Evolutionary conservation across 73 alveolate species (phyloP).

Genomic region (Paraurostyla sp.): DNA sequence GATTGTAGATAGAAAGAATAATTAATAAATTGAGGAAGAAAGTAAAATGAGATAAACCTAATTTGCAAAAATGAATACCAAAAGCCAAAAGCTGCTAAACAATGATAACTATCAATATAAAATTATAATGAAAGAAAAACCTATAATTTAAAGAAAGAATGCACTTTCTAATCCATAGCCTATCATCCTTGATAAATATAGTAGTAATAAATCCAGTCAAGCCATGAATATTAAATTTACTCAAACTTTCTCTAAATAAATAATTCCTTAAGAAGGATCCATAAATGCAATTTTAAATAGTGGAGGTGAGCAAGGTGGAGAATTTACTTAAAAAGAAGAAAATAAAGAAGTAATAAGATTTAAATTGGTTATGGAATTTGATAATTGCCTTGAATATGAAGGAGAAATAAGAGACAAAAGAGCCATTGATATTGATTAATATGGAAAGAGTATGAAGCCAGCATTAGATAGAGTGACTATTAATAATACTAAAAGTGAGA

Average conservation of each 20-base stretch:
- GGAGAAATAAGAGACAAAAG: constrained; percentile 17
- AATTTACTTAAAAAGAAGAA: background rate
- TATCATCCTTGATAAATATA: too few species aligned
- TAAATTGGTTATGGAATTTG: background rate
- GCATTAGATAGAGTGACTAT: background rate
- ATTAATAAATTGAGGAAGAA: background rate
- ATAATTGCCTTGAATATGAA: background rate
- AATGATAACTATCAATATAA: background rate
- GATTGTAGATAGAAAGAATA: background rate
- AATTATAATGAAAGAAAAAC: background rate
- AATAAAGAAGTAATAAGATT: background rate
- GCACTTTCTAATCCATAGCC: background rate
- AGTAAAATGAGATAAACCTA: background rate
- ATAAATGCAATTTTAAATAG: background rate
- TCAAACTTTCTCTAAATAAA: too few species aligned
- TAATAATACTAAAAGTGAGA: constrained; percentile 47
- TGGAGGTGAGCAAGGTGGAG: background rate
- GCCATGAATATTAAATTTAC: too few species aligned
- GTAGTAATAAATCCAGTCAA: too few species aligned
- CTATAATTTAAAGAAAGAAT: background rate
- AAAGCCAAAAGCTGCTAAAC: background rate
- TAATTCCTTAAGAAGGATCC: background rate
- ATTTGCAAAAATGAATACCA: background rate
- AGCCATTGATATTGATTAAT: background rate
- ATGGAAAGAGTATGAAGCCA: background rate